Evolutionary conservation across 345 rosid genomes (phyloP).

Genomic region (Corchorus olitorius): DNA sequence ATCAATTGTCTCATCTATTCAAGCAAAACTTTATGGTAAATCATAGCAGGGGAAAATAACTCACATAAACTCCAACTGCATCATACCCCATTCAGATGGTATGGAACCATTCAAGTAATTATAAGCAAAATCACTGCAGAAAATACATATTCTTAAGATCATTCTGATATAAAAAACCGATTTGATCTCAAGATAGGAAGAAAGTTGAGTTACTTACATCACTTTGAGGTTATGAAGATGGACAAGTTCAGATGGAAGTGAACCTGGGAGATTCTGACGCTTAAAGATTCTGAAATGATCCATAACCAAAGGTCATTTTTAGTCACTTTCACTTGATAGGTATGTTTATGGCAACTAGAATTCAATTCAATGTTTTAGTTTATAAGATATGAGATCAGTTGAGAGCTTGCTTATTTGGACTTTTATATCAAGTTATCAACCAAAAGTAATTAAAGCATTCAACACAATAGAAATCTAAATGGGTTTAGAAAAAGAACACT

Average conservation of each 20-base stretch:
- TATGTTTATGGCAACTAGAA: background rate
- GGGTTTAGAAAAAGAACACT: background rate
- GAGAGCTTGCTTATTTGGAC: background rate
- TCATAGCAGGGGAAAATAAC: slow-evolving; percentile 21
- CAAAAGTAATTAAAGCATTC: background rate
- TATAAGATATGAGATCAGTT: background rate
- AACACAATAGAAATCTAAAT: background rate
- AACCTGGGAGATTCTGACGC: slow-evolving; percentile 52
- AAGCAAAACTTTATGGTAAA: slow-evolving; percentile 11
- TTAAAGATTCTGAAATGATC: slow-evolving; percentile 49
- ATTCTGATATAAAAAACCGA: background rate
- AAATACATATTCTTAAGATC: background rate
- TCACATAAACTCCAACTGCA: slow-evolving; percentile 48
- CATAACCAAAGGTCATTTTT: slow-evolving; percentile 38
- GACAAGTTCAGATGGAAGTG: slow-evolving; percentile 48
- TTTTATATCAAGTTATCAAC: too few relatives aligned
- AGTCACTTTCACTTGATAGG: background rate
- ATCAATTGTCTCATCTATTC: slow-evolving; percentile 11
- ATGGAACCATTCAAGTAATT: slow-evolving; percentile 60
- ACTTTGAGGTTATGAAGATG: slow-evolving; percentile 45
- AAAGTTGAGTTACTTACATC: slow-evolving; percentile 41
- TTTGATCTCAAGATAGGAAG: background rate
- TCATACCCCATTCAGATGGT: slow-evolving; percentile 61
- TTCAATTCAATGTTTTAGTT: background rate
- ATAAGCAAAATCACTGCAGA: slow-evolving; percentile 57